phyloP scores from a whole-genome alignment of 1,139 yeast species.

The Wickerhamiella infanticola region DNA sequence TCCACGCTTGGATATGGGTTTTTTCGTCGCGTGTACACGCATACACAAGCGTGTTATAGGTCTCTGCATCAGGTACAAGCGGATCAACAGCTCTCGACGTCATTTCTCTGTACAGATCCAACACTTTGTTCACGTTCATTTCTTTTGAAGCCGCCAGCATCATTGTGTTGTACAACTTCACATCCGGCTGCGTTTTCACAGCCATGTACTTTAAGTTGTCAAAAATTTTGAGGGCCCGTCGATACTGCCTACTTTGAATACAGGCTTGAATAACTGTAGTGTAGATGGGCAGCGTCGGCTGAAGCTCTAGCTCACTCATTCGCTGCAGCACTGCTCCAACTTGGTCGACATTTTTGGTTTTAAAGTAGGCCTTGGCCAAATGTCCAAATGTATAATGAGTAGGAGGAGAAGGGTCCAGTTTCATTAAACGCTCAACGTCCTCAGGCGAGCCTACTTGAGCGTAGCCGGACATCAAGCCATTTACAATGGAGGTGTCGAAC shows the following conservation, averaged over 20 bases:
- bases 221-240: slow-evolving; percentile 58
- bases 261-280: slow-evolving; percentile 54
- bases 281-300: slow-evolving; percentile 44
- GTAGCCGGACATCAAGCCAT: slow-evolving; percentile 23
- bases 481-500: slow-evolving; percentile 10
- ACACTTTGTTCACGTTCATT: slow-evolving; percentile 51
- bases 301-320: slow-evolving; percentile 36
- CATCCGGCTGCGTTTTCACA: slow-evolving; percentile 45
- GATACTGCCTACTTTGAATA: slow-evolving; percentile 36
- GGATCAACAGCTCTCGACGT: slow-evolving; percentile 23
- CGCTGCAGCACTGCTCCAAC: slow-evolving; percentile 26
- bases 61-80: slow-evolving; percentile 31
- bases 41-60: slow-evolving; percentile 50
- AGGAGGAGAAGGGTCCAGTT: slow-evolving; percentile 11
- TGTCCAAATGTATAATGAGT: slow-evolving; percentile 30
- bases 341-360: slow-evolving; percentile 21
- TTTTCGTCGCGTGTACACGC: slow-evolving; percentile 49
- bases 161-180: slow-evolving; percentile 53
- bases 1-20: slow-evolving; percentile 55
- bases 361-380: slow-evolving; percentile 28
- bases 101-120: slow-evolving; percentile 69
- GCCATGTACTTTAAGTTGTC: slow-evolving; percentile 77
- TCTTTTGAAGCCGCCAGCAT: slow-evolving; percentile 49
- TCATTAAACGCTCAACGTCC: slow-evolving; percentile 21
- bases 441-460: slow-evolving; percentile 21